These are phyloP conservation scores for Teunomyces funiuensis DNA, from an alignment of 805 yeast genomes.

Conservation along the genomic window DNA sequence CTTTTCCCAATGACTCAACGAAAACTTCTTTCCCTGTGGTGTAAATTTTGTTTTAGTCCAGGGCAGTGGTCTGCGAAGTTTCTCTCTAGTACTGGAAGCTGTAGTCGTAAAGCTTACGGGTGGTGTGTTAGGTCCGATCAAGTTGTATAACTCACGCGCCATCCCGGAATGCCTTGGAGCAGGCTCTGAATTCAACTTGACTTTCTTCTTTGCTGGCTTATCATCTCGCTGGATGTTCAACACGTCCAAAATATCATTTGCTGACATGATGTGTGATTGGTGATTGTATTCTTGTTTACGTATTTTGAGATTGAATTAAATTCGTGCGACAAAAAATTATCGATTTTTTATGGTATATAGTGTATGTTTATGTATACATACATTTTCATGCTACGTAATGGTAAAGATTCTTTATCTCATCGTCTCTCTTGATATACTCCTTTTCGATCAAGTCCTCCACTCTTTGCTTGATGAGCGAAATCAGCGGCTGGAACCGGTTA, in stretches of 20 bases:
- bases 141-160: conserved; percentile 84
- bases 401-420: conserved; percentile 56
- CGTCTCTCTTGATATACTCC: conserved; percentile 77
- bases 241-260: conserved; percentile 71
- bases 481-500: conserved; percentile 67
- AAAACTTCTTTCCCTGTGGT: conserved; percentile 43
- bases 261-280: conserved; percentile 19
- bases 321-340: conserved; percentile 1
- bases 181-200: conserved; percentile 23
- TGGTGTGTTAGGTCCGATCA: conserved; percentile 91
- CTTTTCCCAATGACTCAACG: conserved; percentile 81
- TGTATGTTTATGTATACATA: no score
- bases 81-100: conserved; percentile 50
- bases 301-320: neutral
- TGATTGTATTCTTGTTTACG: neutral
- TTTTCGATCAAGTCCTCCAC: conserved; percentile 75
- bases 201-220: conserved; percentile 43
- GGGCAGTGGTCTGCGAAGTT: conserved; percentile 71
- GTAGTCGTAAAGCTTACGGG: conserved; percentile 48
- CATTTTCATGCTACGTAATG: conserved; percentile 59
- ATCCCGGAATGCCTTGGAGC: conserved; percentile 57
- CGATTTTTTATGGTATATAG: no score
- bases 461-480: conserved; percentile 64
- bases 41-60: conserved; percentile 74
- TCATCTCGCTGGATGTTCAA: conserved; percentile 60